Evolutionary conservation across 1,139 yeast species (phyloP), one percentile per base, ranked within the genome.

Genomic region (Saccharomyces uvarum): DNA sequence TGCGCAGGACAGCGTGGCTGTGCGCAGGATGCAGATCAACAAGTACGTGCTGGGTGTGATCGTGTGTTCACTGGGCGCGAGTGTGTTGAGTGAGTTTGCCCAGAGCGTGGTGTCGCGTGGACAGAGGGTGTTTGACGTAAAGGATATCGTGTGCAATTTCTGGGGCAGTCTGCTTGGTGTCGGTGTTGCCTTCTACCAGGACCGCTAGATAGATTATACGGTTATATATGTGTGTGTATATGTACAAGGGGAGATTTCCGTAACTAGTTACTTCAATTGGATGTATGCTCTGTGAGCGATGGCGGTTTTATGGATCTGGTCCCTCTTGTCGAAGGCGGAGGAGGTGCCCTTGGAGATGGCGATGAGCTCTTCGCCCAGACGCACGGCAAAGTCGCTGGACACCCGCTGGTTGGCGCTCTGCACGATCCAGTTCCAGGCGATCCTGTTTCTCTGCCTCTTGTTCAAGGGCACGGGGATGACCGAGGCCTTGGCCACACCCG

Each of bases 291-390:
- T 84, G 69, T 84, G 87, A 53, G 86, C 80, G 70, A 89, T 84
- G 52, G 97, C 97, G 57, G 81, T 75, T 74, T 85, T 88, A 73
- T 91, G 98, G 79, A 88, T 83, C 66, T 82, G 84, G 50, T 83
- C 81, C 73, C 84, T 84, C 76, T 87, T 90, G 58, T 88, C 97
- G 70, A 82, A 87, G 29, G 96, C 93, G 48, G 91, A 77, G 49
- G 95, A 83, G 68, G 82, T 83, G 53, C 97, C 97, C 64, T 81
- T 83, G 63, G 77, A 77, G 31, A 95, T 95, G 54, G 86, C 76
- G 48, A 89, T 71, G 57, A 93, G 80, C 71, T 93, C 98, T 73
- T 93, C 98, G 33, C 93, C 93, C 57, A 93, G 77, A 67, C 98
- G 81, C 32, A 93, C 97, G 1, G 95, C 77, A 65, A 86, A 86